Base-by-base conservation (phyloP, 208 protist species). In the Leishmania martiniquensis region DNA sequence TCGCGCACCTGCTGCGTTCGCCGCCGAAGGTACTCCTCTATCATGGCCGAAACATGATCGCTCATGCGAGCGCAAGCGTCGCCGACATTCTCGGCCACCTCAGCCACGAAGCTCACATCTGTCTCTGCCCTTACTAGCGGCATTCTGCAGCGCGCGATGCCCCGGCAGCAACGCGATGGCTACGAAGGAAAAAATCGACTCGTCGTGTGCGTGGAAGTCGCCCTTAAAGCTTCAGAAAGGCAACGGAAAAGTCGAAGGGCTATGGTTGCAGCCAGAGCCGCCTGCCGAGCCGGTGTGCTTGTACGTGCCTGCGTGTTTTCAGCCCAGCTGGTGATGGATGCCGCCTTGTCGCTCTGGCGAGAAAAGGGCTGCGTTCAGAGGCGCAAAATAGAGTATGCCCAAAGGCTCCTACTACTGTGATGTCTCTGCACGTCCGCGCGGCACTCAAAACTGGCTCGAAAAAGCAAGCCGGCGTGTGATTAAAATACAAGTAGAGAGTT, bases 1-100 rank as follows among this genome's bases (percentile, higher is more conserved):
- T 76, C 44, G 51, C 73, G 81, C 59, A 78, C 71, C 20, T 83
- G 69, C 54, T 84, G 76, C 2, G 60, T 42, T 17, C 87, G 83
- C 2, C 82, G 83, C 22, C 82, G 83, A 25, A 94, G 81, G 49
- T 94, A 94, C 74, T 91, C 86, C 66, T 91, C 86, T 42, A 94
- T 88, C 88, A 93, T 93, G 9, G 60, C 80, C 17, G 82, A 76
- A n/a, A 80, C 85, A 54, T 88, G 82, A 1, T 77, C 70, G n/a
- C 78, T 80, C 65, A 72, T 73, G 15, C 74, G 70, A 25, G 49
- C 34, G 54, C 77, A 78, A 5, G 76, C n/a, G 52, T 68, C 69
- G 2, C 39, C 65, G 22, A 91, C 82, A 29, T 77, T 68, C 17
- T 80, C 54, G 5, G 81, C 65, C 52, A 94, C 84, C 60, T 91